These are phyloP conservation scores for Cordyceps javanica DNA, from an alignment of 2,329 filamentous ascomycete species.

Conservation along the genomic window DNA sequence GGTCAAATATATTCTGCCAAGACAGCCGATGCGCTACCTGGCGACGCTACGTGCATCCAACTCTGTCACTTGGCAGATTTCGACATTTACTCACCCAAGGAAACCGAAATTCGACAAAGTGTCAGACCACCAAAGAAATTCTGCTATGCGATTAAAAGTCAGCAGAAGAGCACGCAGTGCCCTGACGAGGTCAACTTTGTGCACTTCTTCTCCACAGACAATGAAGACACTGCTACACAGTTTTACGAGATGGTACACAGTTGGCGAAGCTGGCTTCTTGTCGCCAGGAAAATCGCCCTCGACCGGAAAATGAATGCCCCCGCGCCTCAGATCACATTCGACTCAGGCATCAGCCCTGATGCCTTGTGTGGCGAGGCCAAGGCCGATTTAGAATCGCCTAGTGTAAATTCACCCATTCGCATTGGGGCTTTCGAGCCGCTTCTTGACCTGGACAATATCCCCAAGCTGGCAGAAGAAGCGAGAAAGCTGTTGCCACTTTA, in stretches of 20 bases:
- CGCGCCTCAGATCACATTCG: conserved; percentile 25
- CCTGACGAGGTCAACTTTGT: conserved; percentile 78
- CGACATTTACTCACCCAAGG: conserved; percentile 77
- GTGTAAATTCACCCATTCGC: conserved; percentile 48
- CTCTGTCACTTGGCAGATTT: conserved; percentile 88
- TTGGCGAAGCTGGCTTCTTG: conserved; percentile 91
- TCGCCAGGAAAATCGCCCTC: conserved; percentile 56
- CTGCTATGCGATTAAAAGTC: conserved; percentile 86
- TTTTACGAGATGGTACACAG: conserved; percentile 68
- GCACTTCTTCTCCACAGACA: conserved; percentile 84
- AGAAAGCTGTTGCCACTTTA: conserved; percentile 36
- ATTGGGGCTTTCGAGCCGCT: conserved; percentile 65
- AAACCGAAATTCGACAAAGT: conserved; percentile 59
- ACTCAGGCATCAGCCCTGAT: background rate
- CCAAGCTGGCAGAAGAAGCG: conserved; percentile 45
- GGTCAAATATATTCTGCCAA: conserved; percentile 71
- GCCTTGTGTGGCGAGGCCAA: background rate
- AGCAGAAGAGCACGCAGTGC: conserved; percentile 82
- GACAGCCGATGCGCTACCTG: conserved; percentile 52
- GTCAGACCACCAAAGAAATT: conserved; percentile 79
- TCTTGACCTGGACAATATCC: conserved; percentile 55
- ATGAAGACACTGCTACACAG: conserved; percentile 55
- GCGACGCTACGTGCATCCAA: conserved; percentile 60
- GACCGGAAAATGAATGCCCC: conserved; percentile 30
- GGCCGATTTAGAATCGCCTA: conserved; percentile 28